phyloP scores from a whole-genome alignment of 78 protist genomes.

The Trichosphaerium sp. region DNA sequence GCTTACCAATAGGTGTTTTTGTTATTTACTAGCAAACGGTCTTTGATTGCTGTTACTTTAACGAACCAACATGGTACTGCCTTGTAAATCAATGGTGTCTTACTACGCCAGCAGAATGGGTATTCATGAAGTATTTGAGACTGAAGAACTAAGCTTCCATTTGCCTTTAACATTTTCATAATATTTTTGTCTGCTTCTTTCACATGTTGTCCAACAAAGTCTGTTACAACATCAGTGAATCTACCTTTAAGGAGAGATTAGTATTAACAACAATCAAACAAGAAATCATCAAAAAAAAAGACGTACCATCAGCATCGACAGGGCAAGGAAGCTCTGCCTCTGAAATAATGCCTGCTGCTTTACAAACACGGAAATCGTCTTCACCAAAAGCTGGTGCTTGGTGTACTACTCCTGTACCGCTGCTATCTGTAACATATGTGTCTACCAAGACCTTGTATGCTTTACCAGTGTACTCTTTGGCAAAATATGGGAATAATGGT shows the following conservation, averaged over 20 bases:
- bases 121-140: constrained; percentile 79
- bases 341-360: constrained; percentile 51
- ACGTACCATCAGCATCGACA: constrained; percentile 91
- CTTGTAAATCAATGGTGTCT: constrained; percentile 93
- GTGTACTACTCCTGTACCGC: constrained; percentile 99
- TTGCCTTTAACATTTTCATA: constrained; percentile 51
- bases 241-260: too few relatives aligned
- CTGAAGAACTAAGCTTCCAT: constrained; percentile 44
- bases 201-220: constrained; percentile 79
- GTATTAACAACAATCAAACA: too few relatives aligned
- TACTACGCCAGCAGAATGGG: constrained; percentile 98
- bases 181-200: constrained; percentile 85
- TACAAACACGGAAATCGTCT: constrained; percentile 97
- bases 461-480: not conserved
- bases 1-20: constrained; percentile 64
- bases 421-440: constrained; percentile 82
- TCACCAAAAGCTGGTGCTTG: constrained; percentile 99
- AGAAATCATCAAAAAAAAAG: not conserved
- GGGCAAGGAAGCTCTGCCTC: constrained; percentile 78
- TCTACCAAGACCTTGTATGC: constrained; percentile 81
- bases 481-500: constrained; percentile 93
- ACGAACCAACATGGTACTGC: constrained; percentile 96
- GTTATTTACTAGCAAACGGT: constrained; percentile 74
- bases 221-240: constrained; percentile 86
- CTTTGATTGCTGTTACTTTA: constrained; percentile 72